Conservation (phyloP, 2,329 filamentous ascomycete genomes). For the Colletotrichum endophyticum region DNA sequence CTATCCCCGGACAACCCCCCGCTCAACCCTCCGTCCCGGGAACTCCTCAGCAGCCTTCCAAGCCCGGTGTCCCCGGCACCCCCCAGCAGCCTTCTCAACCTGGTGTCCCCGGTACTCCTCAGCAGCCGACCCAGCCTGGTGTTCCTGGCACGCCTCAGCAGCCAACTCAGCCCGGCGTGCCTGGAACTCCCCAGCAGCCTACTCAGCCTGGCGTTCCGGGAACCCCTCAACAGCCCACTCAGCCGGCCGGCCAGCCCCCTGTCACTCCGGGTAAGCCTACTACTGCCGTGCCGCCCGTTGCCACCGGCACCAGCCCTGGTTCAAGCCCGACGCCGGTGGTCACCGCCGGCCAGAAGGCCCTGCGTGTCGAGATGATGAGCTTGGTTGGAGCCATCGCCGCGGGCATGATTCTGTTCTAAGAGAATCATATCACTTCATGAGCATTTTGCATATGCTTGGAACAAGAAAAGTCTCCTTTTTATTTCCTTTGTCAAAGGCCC, state of each 20-base stretch:
- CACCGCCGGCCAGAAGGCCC: background rate
- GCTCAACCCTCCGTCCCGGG: background rate
- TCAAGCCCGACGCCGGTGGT: background rate
- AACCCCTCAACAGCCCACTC: background rate
- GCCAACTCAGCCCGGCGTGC: background rate
- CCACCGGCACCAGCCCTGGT: background rate
- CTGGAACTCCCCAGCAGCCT: background rate
- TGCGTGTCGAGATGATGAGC: background rate
- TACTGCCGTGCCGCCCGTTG: background rate
- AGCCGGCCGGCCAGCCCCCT: background rate
- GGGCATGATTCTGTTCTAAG: background rate
- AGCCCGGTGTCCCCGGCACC: background rate
- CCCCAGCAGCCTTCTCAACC: background rate
- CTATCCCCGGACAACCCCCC: background rate
- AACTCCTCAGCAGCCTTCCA: background rate
- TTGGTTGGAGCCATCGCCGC: background rate
- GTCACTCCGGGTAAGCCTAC: background rate
- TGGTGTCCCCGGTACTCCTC: background rate
- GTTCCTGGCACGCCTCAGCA: background rate
- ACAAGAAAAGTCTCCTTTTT: background rate
- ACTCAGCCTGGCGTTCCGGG: background rate
- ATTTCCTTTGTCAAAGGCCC: background rate
- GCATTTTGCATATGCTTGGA: background rate
- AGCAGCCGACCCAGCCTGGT: background rate
- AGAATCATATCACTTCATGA: background rate